Evolutionary conservation across 2,329 filamentous ascomycete genomes (phyloP), one percentile per base, ranked within the genome.

Genomic region (Alternaria ethzedia): DNA sequence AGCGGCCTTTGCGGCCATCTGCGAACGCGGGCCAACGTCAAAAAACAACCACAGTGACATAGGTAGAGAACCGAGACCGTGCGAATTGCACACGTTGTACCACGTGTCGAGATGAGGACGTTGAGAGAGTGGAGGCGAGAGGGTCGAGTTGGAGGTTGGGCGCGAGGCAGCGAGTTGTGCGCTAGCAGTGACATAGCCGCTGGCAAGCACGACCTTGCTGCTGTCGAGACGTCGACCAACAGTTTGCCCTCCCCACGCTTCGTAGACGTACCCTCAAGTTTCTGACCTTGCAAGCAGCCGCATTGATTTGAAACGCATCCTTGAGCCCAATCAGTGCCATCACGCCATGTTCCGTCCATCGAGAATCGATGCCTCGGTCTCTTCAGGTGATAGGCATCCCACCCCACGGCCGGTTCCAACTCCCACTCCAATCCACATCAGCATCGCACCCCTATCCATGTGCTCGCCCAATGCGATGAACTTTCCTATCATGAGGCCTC

Each of bases 351-450:
- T n/a, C 12, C 13, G 15, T 52, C 49, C 28, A 52, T 52, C 20
- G 49, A 36, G 49, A 36, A 30, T 36, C 49, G 49, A 25, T 25
- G 49, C 30, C 28, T 51, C 28, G 13, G 49, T 51, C 3, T 51
- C 49, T 45, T 13, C 13, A 21, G 20, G 64, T 61, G 68, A 69
- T 68, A 68, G 68, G 59, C 26, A 4, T 54, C 28, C 36, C 50
- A 63, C 69, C 66, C 68, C 70, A 71, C 69, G 56, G 56, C 51
- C 41, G 47, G 15, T 58, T 49, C 46, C 50, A 56, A 50, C 59
- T 63, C 52, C 55, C 54, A 57, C 49, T 58, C 30, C 43, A 46
- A 55, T 59, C 51, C 52, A 44, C 23, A 44, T 51, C 45, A 49
- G 46, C 55, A 59, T 28, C 30, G 15, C 57, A 45, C 49, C 61